phyloP scores from a whole-genome alignment of 202 grass and related monocot species.

The Eragrostis tef region DNA sequence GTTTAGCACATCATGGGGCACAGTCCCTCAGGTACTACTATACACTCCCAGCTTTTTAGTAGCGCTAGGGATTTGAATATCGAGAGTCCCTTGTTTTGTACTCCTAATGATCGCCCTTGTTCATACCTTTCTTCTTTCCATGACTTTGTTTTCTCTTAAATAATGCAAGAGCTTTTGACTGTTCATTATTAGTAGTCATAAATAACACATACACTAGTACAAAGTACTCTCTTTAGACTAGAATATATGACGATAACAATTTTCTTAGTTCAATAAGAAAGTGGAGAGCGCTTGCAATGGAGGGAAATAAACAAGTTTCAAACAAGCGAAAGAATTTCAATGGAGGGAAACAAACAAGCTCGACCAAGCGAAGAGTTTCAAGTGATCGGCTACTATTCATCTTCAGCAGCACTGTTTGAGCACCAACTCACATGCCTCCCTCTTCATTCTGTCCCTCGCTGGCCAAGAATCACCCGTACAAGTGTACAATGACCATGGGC shows the following conservation, averaged over 20 bases:
- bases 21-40: background rate
- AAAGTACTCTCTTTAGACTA: background rate
- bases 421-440: conserved; percentile 50
- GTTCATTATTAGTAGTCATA: background rate
- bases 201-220: background rate
- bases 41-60: conserved; percentile 6
- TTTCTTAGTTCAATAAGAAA: background rate
- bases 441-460: conserved; percentile 28
- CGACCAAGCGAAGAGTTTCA: background rate
- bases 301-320: background rate
- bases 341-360: background rate
- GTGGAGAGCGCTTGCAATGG: background rate
- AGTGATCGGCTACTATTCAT: background rate
- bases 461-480: conserved; percentile 14
- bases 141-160: background rate
- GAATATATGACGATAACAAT: background rate
- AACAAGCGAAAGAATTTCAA: background rate
- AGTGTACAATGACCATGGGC: background rate
- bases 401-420: conserved; percentile 34
- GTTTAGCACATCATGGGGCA: conserved; percentile 23
- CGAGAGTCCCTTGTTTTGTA: conserved; percentile 1
- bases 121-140: background rate
- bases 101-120: background rate
- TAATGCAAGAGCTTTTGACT: too few relatives aligned
- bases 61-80: conserved; percentile 24